A percentile compares a stretch with the other conserved stretches of the same genome.
These are phyloP conservation scores for Botryotinia narcissicola DNA, from an alignment of 2,329 filamentous ascomycete species.

Conservation along the genomic window DNA sequence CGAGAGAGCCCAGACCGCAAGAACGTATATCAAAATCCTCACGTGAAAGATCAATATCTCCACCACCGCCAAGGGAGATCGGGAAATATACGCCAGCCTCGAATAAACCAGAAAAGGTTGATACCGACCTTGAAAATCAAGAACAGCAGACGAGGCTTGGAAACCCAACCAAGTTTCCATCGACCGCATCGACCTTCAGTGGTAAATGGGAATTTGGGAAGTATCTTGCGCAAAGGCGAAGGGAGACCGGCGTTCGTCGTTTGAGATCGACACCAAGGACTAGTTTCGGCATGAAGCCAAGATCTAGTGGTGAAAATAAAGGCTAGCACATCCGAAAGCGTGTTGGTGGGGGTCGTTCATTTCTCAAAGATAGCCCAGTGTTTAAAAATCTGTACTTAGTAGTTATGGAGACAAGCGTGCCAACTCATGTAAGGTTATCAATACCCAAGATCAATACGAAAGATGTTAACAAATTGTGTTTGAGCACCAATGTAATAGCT, in stretches of 20 bases:
- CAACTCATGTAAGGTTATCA: neutral
- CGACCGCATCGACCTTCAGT: neutral
- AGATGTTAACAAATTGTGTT: neutral
- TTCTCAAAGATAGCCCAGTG: neutral
- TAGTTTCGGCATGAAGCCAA: conserved; percentile 14
- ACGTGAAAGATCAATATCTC: conserved; percentile 1
- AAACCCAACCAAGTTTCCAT: neutral
- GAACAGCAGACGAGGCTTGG: neutral
- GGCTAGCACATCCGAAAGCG: neutral
- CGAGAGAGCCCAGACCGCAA: neutral
- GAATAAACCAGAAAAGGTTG: neutral
- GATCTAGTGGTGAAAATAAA: neutral
- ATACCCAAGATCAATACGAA: neutral
- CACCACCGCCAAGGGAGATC: neutral
- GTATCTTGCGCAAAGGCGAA: conserved; percentile 11
- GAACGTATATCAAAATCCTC: neutral
- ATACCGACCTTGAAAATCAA: neutral
- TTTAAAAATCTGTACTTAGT: neutral
- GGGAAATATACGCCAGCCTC: neutral
- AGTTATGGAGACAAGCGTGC: neutral
- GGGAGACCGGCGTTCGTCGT: neutral
- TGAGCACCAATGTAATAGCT: neutral
- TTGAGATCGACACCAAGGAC: conserved; percentile 5
- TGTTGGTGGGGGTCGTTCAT: too few relatives aligned
- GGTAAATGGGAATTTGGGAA: conserved; percentile 15